Evolutionary conservation across 23 red algal genomes (phyloP).

Genomic region (Chondrus crispus): DNA sequence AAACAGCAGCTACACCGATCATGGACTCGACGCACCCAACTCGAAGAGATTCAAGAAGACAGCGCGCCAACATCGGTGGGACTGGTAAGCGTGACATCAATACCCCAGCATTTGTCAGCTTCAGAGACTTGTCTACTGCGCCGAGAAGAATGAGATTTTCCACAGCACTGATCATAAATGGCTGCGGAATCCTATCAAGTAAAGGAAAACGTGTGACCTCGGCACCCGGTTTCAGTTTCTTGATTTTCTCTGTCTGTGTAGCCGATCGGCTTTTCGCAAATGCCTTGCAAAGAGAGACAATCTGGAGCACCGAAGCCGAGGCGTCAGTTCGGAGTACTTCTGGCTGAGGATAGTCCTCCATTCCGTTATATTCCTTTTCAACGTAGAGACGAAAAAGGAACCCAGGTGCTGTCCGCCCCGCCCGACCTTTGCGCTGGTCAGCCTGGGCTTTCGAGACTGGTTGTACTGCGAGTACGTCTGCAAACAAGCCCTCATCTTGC

Average conservation of each 20-base stretch:
- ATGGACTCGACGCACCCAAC: constrained; percentile 55
- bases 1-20: constrained; percentile 66
- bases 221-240: not conserved
- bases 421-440: constrained; percentile 85
- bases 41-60: constrained; percentile 63
- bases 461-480: constrained; percentile 69
- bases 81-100: constrained; percentile 79
- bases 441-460: constrained; percentile 80
- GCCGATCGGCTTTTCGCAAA: not conserved
- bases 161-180: constrained; percentile 40
- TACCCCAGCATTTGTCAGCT: constrained; percentile 49
- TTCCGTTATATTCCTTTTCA: constrained; percentile 50
- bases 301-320: constrained; percentile 60
- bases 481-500: constrained; percentile 33
- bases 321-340: constrained; percentile 77
- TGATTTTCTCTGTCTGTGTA: not conserved
- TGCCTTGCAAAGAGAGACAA: constrained; percentile 20
- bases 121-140: constrained; percentile 70
- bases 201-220: constrained; percentile 34
- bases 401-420: constrained; percentile 65
- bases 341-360: constrained; percentile 69
- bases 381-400: constrained; percentile 85
- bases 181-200: constrained; percentile 39
- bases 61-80: constrained; percentile 67
- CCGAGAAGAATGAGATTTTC: constrained; percentile 73